phyloP scores from a whole-genome alignment of 2,329 filamentous ascomycete genomes.

The Cercospora citrullina region DNA sequence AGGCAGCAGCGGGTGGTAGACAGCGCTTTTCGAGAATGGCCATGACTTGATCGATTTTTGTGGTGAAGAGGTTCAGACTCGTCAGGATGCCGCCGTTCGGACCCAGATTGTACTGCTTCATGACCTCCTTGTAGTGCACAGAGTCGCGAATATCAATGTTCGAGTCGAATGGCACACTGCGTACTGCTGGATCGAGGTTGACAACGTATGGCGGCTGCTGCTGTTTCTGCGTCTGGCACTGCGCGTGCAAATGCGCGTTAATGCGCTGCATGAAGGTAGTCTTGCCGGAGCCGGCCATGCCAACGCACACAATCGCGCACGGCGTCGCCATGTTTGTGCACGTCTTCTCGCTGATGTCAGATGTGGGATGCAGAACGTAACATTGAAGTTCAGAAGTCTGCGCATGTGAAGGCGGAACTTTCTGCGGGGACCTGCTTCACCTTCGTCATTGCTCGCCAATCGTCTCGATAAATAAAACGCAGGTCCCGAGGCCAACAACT shows the following conservation, averaged over 20 bases:
- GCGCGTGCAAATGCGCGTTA: conserved; percentile 82
- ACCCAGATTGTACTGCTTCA: conserved; percentile 98
- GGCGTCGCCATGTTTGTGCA: conserved; percentile 48
- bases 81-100: conserved; percentile 97
- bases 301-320: conserved; percentile 85
- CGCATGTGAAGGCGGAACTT: conserved; percentile 17
- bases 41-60: conserved; percentile 96
- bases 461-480: not conserved
- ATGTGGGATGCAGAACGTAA: not conserved
- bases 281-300: conserved; percentile 98
- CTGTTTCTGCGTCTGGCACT: conserved; percentile 44
- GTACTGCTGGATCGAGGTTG: conserved; percentile 93
- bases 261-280: conserved; percentile 99
- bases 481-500: not conserved
- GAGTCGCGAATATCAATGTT: conserved; percentile 99
- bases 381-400: not conserved
- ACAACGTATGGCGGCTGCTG: conserved; percentile 87
- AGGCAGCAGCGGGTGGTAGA: conserved; percentile 29
- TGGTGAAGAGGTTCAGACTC: conserved; percentile 91
- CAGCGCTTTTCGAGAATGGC: conserved; percentile 81
- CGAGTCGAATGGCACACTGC: conserved; percentile 88
- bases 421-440: conserved; percentile 2
- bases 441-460: conserved; percentile 1
- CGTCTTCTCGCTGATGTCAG: not conserved
- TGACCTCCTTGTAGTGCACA: conserved; percentile 99